A percentile compares a stretch with the other conserved stretches of the same genome.
Conservation (phyloP, 805 yeast genomes). For the Pichia gijzeniarum region DNA sequence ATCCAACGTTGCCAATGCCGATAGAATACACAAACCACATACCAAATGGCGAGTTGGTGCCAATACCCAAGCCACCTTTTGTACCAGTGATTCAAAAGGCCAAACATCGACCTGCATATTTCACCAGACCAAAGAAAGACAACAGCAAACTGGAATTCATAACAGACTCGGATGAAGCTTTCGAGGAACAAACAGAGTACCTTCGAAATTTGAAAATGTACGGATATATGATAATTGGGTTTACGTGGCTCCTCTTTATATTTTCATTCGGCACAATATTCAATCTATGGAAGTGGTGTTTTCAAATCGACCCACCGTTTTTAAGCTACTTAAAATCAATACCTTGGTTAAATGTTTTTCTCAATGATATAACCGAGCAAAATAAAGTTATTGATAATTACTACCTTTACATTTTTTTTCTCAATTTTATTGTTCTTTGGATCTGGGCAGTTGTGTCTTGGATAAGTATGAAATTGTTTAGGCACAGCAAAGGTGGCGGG, state of each 20-base stretch:
- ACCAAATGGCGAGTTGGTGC: too few relatives aligned
- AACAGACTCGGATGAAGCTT: background rate
- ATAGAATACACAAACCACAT: too few relatives aligned
- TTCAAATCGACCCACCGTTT: constrained; percentile 6
- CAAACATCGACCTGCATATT: background rate
- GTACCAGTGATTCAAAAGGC: background rate
- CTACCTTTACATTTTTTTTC: constrained; percentile 26
- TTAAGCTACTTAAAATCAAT: background rate
- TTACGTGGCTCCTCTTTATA: constrained; percentile 24
- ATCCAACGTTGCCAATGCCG: too few relatives aligned
- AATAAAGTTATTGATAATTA: constrained; percentile 22
- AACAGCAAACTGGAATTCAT: background rate
- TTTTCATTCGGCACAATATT: constrained; percentile 27
- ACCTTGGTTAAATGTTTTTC: constrained; percentile 6
- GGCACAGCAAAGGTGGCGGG: constrained; percentile 67
- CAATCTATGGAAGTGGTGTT: constrained; percentile 28
- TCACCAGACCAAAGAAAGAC: background rate
- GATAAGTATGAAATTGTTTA: constrained; percentile 74
- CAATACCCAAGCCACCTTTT: too few relatives aligned
- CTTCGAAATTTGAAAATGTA: constrained; percentile 15
- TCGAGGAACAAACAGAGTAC: constrained; percentile 7
- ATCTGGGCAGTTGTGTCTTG: constrained; percentile 71
- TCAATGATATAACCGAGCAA: constrained; percentile 7
- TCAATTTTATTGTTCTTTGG: constrained; percentile 39
- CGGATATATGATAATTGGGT: constrained; percentile 24